Evolutionary conservation across 75 land plant species (phyloP), one percentile per base, ranked within the genome.

Genomic region (Picea sitchensis): DNA sequence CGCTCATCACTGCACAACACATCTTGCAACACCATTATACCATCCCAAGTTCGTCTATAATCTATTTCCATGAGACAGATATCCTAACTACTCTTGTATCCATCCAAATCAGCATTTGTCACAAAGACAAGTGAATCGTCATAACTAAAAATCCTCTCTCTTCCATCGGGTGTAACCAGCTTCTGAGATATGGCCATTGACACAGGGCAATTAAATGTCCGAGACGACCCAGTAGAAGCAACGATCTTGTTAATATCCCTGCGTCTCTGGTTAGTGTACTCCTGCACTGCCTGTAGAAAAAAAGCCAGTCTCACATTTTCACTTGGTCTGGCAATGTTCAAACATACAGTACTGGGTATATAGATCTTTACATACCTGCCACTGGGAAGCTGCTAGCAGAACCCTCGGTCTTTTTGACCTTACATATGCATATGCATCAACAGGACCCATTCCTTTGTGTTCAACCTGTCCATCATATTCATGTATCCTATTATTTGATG

Each of bases 361-460:
- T 44, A 44, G 54, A 71, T 71, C 13, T 71, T 47, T 41, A 3
- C 82, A 30, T 85, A 94, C 99, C 97, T 86, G 83, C 99, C 99
- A 92, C 72, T 96, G 99, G 13, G 98, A 83, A 6, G 90, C 75
- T 41, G 99, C 99, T 58, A 96, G 76, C 12, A 91, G 90, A 30
- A 96, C 95, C 62, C 99, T 89, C 61, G 99, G 98, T 77, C 99
- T 82, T 61, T 83, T 91, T 26, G 93, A 91, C 68, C 89, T 82
- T 21, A 96, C 95, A 83, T 88, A 88, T 20, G 83, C 78, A 38
- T 84, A 87, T 47, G 99, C 96, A 76, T 84, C 85, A 64, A 78
- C 82, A 59, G 99, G 97, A 14, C 91, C 86, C 98, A 96, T 96
- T 31, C 90, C 88, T 82, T 85, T 94, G 77, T 92, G 84, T 56